Base-by-base conservation (phyloP, 441 rosid species). In the Eutrema salsugineum region DNA sequence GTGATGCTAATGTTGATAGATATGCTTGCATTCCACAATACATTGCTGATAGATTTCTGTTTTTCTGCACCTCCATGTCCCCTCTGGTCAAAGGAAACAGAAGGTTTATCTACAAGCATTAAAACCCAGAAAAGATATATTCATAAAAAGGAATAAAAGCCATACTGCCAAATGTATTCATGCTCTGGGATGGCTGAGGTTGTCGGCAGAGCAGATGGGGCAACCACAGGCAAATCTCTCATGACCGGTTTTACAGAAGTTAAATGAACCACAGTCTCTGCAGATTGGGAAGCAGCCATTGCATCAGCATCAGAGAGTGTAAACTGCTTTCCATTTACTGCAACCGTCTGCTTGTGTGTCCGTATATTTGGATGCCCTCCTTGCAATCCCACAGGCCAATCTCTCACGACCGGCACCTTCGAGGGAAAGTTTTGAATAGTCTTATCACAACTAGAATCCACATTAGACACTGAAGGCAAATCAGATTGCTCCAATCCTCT, bases 131-230 rank as follows among this genome's bases (percentile, higher is more conserved):
- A 67, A 20, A 20, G 22, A 69, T 33, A 67, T 39, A 58, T 54
- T 70, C 54, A 51, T 12, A 51, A 49, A 61, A 75, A 77, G 54
- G 77, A 70, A 73, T 30, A 55, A 72, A 75, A 68, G 78, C 61
- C 97, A 51, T 91, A 96, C 99, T 86, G 96, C 98, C 99, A 96
- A 62, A 91, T 85, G 78, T 72, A 90, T 28, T 93, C 92, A 80
- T 79, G 93, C 82, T 89, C 92, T 38, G 99, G 98, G 69, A 96
- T 82, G 62, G 85, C 83, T 44, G 84, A 78, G 53, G 64, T 82
- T 77, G 78, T 82, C 19, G 63, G 16, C 66, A 79, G 63, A 70
- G 72, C 57, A 71, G 85, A 55, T 6, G 56, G 19, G 33, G 79
- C 32, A 49, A 70, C 83, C 48, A 81, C 83, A 38, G 80, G 70